A percentile compares a stretch with the other conserved stretches of the same genome.
phyloP scores from a whole-genome alignment of 805 yeast genomes.

The Saccharomycopsis javanensis region DNA sequence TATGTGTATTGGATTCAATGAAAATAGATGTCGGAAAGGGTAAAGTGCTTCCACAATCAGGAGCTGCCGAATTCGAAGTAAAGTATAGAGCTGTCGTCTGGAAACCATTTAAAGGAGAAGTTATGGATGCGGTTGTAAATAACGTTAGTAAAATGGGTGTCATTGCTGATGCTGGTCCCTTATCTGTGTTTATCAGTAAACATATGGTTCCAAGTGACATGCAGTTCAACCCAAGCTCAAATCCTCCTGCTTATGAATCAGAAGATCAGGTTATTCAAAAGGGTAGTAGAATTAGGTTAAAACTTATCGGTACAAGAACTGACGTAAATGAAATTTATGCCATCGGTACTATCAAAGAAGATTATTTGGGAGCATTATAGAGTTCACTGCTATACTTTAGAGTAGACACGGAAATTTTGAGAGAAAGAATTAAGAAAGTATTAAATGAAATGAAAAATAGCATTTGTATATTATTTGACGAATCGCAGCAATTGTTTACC shows the following conservation, averaged over 20 bases:
- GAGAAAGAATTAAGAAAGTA: background rate
- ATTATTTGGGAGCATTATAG: constrained; percentile 79
- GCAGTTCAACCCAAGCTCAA: constrained; percentile 87
- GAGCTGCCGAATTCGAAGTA: constrained; percentile 94
- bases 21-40: constrained; percentile 94
- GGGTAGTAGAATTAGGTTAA: constrained; percentile 87
- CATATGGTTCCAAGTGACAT: constrained; percentile 92
- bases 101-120: constrained; percentile 98
- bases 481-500: background rate
- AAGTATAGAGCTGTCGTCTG: constrained; percentile 94
- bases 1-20: constrained; percentile 92
- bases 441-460: background rate
- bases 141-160: constrained; percentile 92
- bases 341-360: constrained; percentile 96
- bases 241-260: constrained; percentile 96
- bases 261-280: constrained; percentile 93
- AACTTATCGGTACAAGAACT: constrained; percentile 93
- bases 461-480: background rate
- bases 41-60: constrained; percentile 78
- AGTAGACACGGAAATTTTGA: background rate
- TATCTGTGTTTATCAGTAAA: constrained; percentile 88
- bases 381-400: background rate
- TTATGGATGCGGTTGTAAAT: constrained; percentile 92
- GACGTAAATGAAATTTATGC: constrained; percentile 97
- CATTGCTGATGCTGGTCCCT: constrained; percentile 96